phyloP scores from a whole-genome alignment of 768 basidiomycete genomes.

The Suillus subalutaceus region DNA sequence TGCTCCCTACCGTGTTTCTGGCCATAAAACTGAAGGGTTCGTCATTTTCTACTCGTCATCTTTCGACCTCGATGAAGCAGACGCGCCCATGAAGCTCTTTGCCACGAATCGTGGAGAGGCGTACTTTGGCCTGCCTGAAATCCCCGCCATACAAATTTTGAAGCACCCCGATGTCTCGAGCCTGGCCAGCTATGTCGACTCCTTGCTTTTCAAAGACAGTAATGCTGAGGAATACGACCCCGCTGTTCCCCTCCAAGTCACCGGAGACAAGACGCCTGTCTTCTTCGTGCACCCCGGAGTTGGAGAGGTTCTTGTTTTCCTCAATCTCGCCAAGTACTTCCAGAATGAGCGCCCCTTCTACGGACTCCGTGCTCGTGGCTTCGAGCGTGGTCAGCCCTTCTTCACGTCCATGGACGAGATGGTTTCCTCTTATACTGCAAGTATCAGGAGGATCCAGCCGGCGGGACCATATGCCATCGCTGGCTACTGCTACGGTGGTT shows the following conservation, averaged over 20 bases:
- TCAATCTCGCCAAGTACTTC: conserved; percentile 44
- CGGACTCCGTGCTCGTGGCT: conserved; percentile 42
- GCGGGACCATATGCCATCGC: conserved; percentile 38
- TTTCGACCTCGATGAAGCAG: conserved; percentile 26
- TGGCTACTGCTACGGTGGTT: conserved; percentile 43
- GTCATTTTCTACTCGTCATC: conserved; percentile 39
- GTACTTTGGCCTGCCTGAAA: conserved; percentile 32
- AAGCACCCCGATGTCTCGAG: conserved; percentile 34
- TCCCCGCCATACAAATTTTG: conserved; percentile 43
- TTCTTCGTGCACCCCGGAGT: conserved; percentile 49
- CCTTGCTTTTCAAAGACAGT: conserved; percentile 25
- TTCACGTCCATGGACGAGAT: conserved; percentile 37
- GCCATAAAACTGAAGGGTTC: conserved; percentile 45
- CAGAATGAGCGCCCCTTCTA: conserved; percentile 42
- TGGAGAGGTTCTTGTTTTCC: conserved; percentile 43
- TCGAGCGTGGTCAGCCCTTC: conserved; percentile 35
- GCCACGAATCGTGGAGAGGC: conserved; percentile 32
- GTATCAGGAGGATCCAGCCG: conserved; percentile 32
- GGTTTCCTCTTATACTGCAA: conserved; percentile 34
- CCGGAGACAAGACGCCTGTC: conserved; percentile 42
- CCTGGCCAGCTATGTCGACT: conserved; percentile 34
- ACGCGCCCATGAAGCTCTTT: conserved; percentile 25
- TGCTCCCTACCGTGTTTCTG: conserved; percentile 38
- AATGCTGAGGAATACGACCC: conserved; percentile 38
- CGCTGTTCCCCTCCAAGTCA: conserved; percentile 40